Conservation (phyloP, 2,329 filamentous ascomycete species). For the Colletotrichum spinosum region DNA sequence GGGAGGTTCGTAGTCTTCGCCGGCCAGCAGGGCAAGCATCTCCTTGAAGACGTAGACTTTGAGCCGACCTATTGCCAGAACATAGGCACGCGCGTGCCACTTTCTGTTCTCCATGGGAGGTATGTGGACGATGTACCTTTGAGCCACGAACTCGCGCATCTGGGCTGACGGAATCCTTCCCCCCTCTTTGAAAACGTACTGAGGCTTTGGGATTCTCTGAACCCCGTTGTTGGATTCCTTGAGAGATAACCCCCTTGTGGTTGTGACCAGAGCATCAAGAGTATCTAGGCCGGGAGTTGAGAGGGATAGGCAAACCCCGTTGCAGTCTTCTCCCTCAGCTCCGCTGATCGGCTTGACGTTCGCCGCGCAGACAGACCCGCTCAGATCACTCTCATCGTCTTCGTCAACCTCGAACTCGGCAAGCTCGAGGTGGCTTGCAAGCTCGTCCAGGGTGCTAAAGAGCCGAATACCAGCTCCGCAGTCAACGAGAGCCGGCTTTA, state of each 20-base stretch:
- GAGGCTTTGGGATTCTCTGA: slow-evolving; percentile 29
- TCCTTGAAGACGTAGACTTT: slow-evolving; percentile 52
- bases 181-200: slow-evolving; percentile 45
- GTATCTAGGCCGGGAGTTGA: slow-evolving; percentile 43
- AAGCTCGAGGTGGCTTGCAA: slow-evolving; percentile 49
- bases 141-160: slow-evolving; percentile 52
- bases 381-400: slow-evolving; percentile 43
- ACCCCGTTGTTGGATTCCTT: slow-evolving; percentile 2
- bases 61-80: slow-evolving; percentile 49
- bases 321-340: slow-evolving; percentile 15
- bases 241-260: slow-evolving; percentile 41
- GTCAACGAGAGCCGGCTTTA: slow-evolving; percentile 53
- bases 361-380: slow-evolving; percentile 17
- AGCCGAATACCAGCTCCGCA: slow-evolving; percentile 53
- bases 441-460: slow-evolving; percentile 51
- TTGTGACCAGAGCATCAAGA: slow-evolving; percentile 47
- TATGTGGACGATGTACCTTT: slow-evolving; percentile 50
- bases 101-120: slow-evolving; percentile 47
- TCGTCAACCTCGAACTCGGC: slow-evolving; percentile 47
- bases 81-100: slow-evolving; percentile 52
- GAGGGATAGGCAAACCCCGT: slow-evolving; percentile 40
- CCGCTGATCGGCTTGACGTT: slow-evolving; percentile 1
- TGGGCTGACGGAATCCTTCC: slow-evolving; percentile 51
- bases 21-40: slow-evolving; percentile 49
- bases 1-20: slow-evolving; percentile 49